phyloP scores from a whole-genome alignment of 2,329 filamentous ascomycete species.

The Chalaropsis thielavioides region DNA sequence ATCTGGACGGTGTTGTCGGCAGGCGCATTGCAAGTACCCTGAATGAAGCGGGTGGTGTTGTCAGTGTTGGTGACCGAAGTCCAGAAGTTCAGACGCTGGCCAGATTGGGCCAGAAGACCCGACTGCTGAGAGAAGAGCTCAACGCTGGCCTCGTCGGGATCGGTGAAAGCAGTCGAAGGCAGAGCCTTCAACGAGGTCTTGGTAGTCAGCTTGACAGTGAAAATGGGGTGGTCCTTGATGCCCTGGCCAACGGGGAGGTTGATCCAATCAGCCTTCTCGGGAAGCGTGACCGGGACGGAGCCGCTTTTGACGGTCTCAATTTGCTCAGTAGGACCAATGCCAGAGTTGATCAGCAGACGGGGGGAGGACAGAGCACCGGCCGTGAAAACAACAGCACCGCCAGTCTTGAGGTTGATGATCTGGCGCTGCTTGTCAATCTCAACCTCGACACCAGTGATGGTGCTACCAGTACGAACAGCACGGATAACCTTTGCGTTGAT shows the following conservation, averaged over 20 bases:
- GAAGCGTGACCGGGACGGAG: conserved; percentile 37
- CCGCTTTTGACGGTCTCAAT: conserved; percentile 37
- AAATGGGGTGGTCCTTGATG: conserved; percentile 41
- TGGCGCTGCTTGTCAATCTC: conserved; percentile 39
- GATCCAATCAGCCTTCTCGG: conserved; percentile 39
- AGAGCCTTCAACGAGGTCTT: conserved; percentile 21
- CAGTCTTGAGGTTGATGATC: conserved; percentile 24
- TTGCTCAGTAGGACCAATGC: conserved; percentile 51
- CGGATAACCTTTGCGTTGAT: conserved; percentile 50
- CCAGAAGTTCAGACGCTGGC: conserved; percentile 36
- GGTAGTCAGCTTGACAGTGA: conserved; percentile 22
- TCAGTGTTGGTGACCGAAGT: conserved; percentile 34
- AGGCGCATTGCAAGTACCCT: conserved; percentile 50
- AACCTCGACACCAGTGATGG: conserved; percentile 53
- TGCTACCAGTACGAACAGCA: conserved; percentile 48
- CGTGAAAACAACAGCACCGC: conserved; percentile 45
- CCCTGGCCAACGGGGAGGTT: conserved; percentile 44
- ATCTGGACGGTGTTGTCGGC: conserved; percentile 43
- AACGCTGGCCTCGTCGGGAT: conserved; percentile 22
- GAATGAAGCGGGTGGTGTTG: conserved; percentile 30
- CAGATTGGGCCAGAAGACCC: conserved; percentile 32
- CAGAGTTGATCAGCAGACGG: conserved; percentile 51
- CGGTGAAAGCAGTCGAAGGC: conserved; percentile 21
- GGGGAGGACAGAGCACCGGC: conserved; percentile 50
- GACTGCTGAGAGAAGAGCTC: conserved; percentile 25